Evolutionary conservation across 495 filamentous ascomycete genomes (phyloP).

Genomic region (Aspergillus indologenus): DNA sequence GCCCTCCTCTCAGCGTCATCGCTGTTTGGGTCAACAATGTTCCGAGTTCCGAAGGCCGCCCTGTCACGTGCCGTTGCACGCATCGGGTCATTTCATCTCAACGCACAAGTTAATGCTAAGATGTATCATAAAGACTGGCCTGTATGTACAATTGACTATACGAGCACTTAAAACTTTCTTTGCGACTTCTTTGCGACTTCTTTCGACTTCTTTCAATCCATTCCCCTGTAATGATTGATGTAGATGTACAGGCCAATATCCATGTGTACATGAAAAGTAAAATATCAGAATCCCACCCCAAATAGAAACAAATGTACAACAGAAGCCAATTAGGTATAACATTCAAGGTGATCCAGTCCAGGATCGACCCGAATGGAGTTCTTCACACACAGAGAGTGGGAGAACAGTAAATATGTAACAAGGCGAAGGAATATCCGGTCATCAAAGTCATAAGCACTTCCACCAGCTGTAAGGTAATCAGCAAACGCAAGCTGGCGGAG

Average conservation of each 20-base stretch:
- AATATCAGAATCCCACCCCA: neutral
- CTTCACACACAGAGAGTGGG: conserved; percentile 2
- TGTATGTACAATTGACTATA: too few species aligned
- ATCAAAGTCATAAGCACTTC: conserved; percentile 39
- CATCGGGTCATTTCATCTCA: too few species aligned
- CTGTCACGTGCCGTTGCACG: neutral
- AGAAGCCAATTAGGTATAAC: conserved; percentile 12
- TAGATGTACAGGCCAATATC: conserved; percentile 2
- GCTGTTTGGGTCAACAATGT: conserved; percentile 4
- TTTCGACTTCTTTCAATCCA: conserved; percentile 1
- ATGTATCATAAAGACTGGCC: too few species aligned
- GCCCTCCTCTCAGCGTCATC: conserved; percentile 5
- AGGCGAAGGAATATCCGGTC: conserved; percentile 30
- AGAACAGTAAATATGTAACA: conserved; percentile 13
- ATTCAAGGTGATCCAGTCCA: conserved; percentile 12
- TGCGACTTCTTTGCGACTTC: neutral
- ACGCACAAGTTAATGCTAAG: too few species aligned
- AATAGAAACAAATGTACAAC: conserved; percentile 7
- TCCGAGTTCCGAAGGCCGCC: too few species aligned
- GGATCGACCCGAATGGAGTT: conserved; percentile 12
- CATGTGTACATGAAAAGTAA: conserved; percentile 3
- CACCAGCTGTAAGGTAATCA: conserved; percentile 23
- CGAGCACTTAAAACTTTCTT: too few species aligned
- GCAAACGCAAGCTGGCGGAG: conserved; percentile 17
- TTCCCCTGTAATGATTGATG: conserved; percentile 9